Base-by-base conservation (phyloP, 768 basidiomycete genomes). In the Guyanaporus albipodus region DNA sequence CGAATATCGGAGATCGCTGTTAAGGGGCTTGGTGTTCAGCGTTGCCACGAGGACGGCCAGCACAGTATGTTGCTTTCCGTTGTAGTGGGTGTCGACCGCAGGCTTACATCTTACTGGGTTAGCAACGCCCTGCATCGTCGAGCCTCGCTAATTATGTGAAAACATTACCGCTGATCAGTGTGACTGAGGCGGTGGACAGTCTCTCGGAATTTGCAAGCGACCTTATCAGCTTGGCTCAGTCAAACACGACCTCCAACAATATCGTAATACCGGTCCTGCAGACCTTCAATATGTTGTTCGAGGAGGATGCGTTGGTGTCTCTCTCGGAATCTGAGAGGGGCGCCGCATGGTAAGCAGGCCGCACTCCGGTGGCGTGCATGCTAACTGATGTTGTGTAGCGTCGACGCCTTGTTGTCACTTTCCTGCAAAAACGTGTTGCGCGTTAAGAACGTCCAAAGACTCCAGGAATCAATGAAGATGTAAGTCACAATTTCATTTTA, bases 401-500 rank as follows among this genome's bases (percentile, higher is more conserved):
- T 89, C 28, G 64, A 71, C 26, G 62, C 67, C 12, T 61, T 91
- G 44, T 66, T 88, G 24, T 58, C 71, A 10, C 67, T 91, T 39
- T 73, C 77, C 23, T 75, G 79, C 15, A 80, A 71, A 58, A 84
- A 85, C 60, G 73, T 88, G 9, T 67, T 72, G 14, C 79, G 78
- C 23, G 64, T 93, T 45, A 96, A 92, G 69, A 95, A 81, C 52
- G 69, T 90, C n/a, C 86, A 86, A 55, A 70, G 95, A 44, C 82
- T 96, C 19, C 74, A 77, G 10, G 81, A 85, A 48, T 82, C 83
- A 4, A 90, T 91, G 88, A 88, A 85, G 64, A 79, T 89, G 95
- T 95, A 57, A 50, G 60, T 58, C 59, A 55, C 49, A 52, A 36
- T 75, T 70, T 44, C 29, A 54, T 54, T n/a, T 51, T 52, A 47